These are phyloP conservation scores for Musa beccarii DNA, from an alignment of 176 grass and related monocot genomes.

Conservation along the genomic window DNA sequence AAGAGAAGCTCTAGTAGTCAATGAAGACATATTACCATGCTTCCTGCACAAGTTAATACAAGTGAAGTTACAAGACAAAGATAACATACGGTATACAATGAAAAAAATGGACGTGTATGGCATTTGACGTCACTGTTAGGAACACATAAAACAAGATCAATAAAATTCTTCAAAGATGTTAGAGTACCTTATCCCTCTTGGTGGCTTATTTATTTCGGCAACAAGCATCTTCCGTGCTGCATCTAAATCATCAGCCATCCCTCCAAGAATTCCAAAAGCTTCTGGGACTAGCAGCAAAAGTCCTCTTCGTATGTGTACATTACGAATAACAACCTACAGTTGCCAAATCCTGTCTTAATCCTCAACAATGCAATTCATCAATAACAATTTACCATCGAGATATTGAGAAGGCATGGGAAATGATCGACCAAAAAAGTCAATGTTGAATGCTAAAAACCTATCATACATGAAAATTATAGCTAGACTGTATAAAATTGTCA, in stretches of 20 bases:
- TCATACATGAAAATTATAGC: too few relatives aligned
- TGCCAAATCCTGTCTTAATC: neutral
- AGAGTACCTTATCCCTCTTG: conserved; percentile 71
- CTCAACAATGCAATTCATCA: neutral
- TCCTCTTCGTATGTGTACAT: conserved; percentile 66
- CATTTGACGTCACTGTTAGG: too few relatives aligned
- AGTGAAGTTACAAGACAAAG: conserved; percentile 1
- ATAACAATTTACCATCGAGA: neutral
- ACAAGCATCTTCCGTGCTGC: conserved; percentile 70
- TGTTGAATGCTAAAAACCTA: neutral
- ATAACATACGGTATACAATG: neutral
- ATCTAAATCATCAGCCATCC: conserved; percentile 60
- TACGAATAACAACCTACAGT: conserved; percentile 70
- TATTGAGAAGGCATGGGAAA: neutral
- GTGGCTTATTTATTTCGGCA: conserved; percentile 86
- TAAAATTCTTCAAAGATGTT: neutral
- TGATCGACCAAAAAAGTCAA: neutral
- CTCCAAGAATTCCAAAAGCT: conserved; percentile 69
- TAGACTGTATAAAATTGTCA: too few relatives aligned
- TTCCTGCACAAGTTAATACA: conserved; percentile 46
- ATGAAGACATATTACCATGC: conserved; percentile 38
- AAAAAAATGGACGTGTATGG: neutral
- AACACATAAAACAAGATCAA: too few relatives aligned
- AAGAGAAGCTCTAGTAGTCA: conserved; percentile 49
- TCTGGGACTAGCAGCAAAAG: conserved; percentile 85